Base-by-base conservation (phyloP, 371 early-diverging fungal species). In the Mortierella sp. region DNA sequence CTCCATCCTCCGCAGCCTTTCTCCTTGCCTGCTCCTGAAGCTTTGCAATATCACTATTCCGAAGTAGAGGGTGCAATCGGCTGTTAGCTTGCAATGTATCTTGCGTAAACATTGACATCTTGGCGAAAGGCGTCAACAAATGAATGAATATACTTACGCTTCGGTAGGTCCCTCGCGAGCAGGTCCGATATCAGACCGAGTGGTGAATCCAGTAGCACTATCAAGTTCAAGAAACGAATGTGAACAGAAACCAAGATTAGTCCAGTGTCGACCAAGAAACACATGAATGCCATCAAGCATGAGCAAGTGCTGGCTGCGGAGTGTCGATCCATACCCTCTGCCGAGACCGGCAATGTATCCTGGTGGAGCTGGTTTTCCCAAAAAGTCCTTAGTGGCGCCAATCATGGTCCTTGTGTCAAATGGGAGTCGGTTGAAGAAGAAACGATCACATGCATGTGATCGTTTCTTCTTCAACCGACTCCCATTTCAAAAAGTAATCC, bases 181-280 rank as follows among this genome's bases (percentile, higher is more conserved):
- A 44, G 98, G 98, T 77, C 98, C 99, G 78, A 99, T 97, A 90
- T 98, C 98, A 5, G 98, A 97, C 43, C 98, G 95, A n/a, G 98
- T 99, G 5, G 98, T 98, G 84, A 99, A 99, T 9, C 98, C 98
- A 11, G 97, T 96, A 0, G 99, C 98, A 80, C 96, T 91, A 86
- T 53, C 55, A 51, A 46, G 31, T 10, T 51, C 6, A 75, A 16
- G 37, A 55, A 69, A 67, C 5, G 40, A 21, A 55, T 28, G 48
- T 19, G 3, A 50, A 50, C 50, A 9, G 51, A 54, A 46, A 67
- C 16, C 37, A 14, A 69, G 71, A 54, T 54, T 55, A 26, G 67
- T 48, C n/a, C 53, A 53, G 13, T 37, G 24, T 31, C 2, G 19
- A 37, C 34, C 2, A 16, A 34, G 6, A 26, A 46, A 40, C 19